Conservation (phyloP, 805 yeast species). For the Candida pini region DNA sequence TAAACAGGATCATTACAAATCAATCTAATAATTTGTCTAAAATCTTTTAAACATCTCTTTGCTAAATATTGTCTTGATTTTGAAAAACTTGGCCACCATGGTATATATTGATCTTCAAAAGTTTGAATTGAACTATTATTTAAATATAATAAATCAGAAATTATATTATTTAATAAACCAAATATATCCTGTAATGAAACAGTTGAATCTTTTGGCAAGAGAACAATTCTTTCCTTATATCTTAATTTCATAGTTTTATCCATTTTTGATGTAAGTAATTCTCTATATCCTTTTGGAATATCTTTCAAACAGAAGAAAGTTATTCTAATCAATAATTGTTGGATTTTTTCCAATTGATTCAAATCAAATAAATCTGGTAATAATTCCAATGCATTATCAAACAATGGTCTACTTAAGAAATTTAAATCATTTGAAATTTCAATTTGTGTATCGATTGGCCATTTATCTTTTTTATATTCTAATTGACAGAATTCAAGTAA, state of each 20-base stretch:
- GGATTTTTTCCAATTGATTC: constrained; percentile 4
- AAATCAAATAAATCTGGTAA: constrained; percentile 9
- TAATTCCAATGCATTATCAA: constrained; percentile 5
- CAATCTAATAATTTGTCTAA: constrained; percentile 8
- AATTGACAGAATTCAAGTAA: constrained; percentile 13
- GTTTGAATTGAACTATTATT: constrained; percentile 3
- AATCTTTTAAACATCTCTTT: constrained; percentile 8
- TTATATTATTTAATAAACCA: constrained; percentile 8
- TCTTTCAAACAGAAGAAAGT: constrained; percentile 11
- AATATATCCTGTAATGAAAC: constrained; percentile 9
- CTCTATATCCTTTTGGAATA: constrained; percentile 7
- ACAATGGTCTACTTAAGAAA: constrained; percentile 6
- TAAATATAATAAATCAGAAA: constrained; percentile 9
- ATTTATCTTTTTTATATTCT: constrained; percentile 9
- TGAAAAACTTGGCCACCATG: constrained; percentile 8
- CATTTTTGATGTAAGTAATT: constrained; percentile 2
- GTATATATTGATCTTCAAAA: constrained; percentile 7
- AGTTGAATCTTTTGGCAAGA: constrained; percentile 5
- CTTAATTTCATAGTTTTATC: constrained; percentile 3
- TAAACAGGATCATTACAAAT: constrained; percentile 5
- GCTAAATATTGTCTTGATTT: constrained; percentile 10
- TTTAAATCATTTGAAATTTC: constrained; percentile 6
- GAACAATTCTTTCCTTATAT: constrained; percentile 4
- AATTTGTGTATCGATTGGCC: constrained; percentile 13
- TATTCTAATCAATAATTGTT: constrained; percentile 6